Conservation (phyloP, 805 yeast species). For the Lipomyces yamanashiensis region DNA sequence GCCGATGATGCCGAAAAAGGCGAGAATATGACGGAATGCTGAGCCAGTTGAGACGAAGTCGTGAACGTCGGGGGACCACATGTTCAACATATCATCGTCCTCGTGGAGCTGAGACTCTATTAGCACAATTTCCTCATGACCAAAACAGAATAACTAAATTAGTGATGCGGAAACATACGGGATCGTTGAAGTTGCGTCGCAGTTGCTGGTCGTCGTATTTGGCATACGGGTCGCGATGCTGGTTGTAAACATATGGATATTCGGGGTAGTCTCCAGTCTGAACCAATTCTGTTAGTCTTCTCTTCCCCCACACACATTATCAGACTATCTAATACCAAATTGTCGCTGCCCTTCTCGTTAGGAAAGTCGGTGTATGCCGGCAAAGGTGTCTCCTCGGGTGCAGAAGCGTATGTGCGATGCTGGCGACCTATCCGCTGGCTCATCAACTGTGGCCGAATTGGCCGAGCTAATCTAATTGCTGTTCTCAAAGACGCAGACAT, state of each 20-base stretch:
- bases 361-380: slow-evolving; percentile 18
- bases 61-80: slow-evolving; percentile 85
- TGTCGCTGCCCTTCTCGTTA: slow-evolving; percentile 16
- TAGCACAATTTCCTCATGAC: background rate
- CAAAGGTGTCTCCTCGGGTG: slow-evolving; percentile 1
- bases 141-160: no score
- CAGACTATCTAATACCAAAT: slow-evolving; percentile 19
- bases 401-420: slow-evolving; percentile 20
- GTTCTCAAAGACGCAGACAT: slow-evolving; percentile 11
- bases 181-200: slow-evolving; percentile 77
- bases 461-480: background rate
- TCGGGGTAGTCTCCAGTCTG: slow-evolving; percentile 60
- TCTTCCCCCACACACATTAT: background rate
- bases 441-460: slow-evolving; percentile 2
- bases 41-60: slow-evolving; percentile 61
- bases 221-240: slow-evolving; percentile 68
- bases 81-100: slow-evolving; percentile 72
- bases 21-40: slow-evolving; percentile 62
- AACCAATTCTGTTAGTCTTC: background rate
- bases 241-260: slow-evolving; percentile 62
- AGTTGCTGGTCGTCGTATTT: slow-evolving; percentile 81
- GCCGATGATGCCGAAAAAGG: slow-evolving; percentile 58
- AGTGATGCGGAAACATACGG: slow-evolving; percentile 41
- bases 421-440: slow-evolving; percentile 9
- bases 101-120: slow-evolving; percentile 52